A percentile compares a stretch with the other conserved stretches of the same genome.
These are phyloP conservation scores for Solanum rostratum DNA, from an alignment of 257 asterid genomes.

Conservation along the genomic window DNA sequence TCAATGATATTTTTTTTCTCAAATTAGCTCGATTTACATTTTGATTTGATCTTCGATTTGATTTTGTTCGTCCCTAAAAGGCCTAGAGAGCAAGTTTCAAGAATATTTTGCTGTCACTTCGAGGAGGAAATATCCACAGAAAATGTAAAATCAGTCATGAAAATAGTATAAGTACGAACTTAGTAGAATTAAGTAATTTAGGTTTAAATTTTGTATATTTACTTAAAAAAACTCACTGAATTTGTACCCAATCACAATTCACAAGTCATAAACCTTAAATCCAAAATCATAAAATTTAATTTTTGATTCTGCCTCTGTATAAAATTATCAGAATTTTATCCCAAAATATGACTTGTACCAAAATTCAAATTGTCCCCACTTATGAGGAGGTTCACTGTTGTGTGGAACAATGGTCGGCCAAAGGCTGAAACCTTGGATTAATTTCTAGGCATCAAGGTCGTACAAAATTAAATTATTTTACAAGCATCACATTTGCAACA, in stretches of 20 bases:
- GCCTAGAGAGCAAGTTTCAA: not conserved
- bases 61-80: too few species aligned
- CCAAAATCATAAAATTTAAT: not conserved
- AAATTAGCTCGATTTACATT: too few species aligned
- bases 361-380: not conserved
- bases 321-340: not conserved
- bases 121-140: not conserved
- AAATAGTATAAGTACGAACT: not conserved
- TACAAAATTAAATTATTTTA: not conserved
- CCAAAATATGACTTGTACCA: not conserved
- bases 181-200: not conserved
- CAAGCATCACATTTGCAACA: not conserved
- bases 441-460: not conserved
- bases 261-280: not conserved
- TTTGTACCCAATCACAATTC: not conserved
- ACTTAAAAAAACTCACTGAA: not conserved
- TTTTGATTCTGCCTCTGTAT: not conserved
- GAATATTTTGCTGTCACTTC: not conserved
- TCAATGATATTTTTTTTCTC: too few species aligned
- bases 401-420: not conserved
- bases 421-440: not conserved
- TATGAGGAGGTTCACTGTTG: not conserved
- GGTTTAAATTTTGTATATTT: not conserved
- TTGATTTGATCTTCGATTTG: too few species aligned
- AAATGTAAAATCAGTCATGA: not conserved